Evolutionary conservation across 2,329 filamentous ascomycete genomes (phyloP), one percentile per base, ranked within the genome.

Genomic region (Zymoseptoria pseudotritici): DNA sequence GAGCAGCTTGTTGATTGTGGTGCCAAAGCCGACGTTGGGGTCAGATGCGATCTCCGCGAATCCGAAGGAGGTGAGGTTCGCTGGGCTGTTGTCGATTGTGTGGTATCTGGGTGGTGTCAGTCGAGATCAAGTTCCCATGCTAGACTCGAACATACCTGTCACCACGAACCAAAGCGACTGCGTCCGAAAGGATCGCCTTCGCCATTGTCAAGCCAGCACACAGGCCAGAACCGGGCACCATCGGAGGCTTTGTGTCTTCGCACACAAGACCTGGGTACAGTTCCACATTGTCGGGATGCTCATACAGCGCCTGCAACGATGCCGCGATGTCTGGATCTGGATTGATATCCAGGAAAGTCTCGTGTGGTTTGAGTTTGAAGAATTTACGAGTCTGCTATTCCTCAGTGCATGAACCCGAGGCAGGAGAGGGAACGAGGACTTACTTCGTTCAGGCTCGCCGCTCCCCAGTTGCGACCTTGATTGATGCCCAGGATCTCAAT

Each of bases 301-400:
- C 87, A 71, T 91, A 91, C 6, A 78, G 70, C 58, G 85, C 79
- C 17, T 81, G 79, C 4, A 91, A 79, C 26, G 84, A 78, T 53
- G 87, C 80, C 1, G 88, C 83, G n/a, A 93, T 82, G 42, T 83
- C 82, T 0, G 86, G 86, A 66, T 94, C 87, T 0, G 86, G 85
- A 72, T 92, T 94, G 76, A 95, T 91, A 55, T 92, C 89, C 72
- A 92, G 88, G 61, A 95, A 95, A 0, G 80, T 88, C 21, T 86
- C 83, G 70, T 95, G 87, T 0, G 84, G 82, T 74, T 89, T 88
- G 5, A 96, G 78, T 1, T 86, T 85, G 67, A 93, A 92, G 76
- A 91, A 89, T 71, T 88, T 86, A 56, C 90, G 83, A 79, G 36
- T 5, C 36, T 42, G 17, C 11, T 17, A 1, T 1, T 4, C 36